Evolutionary conservation across 192 early-diverging fungal species (phyloP).

Genomic region (Coemansia reversa): DNA sequence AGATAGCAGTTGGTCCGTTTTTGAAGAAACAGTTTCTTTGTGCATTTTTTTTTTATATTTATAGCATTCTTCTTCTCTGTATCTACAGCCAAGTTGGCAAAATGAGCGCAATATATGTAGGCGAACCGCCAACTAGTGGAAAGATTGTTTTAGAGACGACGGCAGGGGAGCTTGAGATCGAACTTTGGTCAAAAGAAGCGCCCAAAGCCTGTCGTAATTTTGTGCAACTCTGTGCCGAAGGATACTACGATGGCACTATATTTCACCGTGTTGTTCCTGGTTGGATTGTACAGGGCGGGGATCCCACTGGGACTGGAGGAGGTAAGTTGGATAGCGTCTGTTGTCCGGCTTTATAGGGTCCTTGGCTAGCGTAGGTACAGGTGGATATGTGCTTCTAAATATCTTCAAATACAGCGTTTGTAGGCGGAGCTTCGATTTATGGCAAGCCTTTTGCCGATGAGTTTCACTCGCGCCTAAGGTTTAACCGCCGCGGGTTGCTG

Average conservation of each 20-base stretch:
- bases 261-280: slow-evolving; percentile 89
- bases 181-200: slow-evolving; percentile 92
- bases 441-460: slow-evolving; percentile 85
- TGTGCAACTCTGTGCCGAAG: slow-evolving; percentile 87
- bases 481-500: slow-evolving; percentile 80
- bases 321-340: slow-evolving; percentile 14
- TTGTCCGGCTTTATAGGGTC: background rate
- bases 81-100: background rate
- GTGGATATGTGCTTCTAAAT: background rate
- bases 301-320: slow-evolving; percentile 83
- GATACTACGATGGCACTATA: slow-evolving; percentile 84
- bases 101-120: slow-evolving; percentile 50
- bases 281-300: slow-evolving; percentile 94
- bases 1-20: background rate
- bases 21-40: background rate
- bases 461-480: slow-evolving; percentile 89
- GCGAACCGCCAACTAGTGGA: slow-evolving; percentile 58
- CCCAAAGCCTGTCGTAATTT: slow-evolving; percentile 95
- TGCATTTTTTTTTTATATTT: background rate
- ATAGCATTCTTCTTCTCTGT: background rate
- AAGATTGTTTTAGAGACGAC: slow-evolving; percentile 84
- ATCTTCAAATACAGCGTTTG: background rate
- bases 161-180: slow-evolving; percentile 83
- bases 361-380: background rate
- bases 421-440: slow-evolving; percentile 87